Evolutionary conservation across 164 flowering plant genomes (phyloP), one percentile per base, ranked within the genome.

Genomic region (Piper betle): DNA sequence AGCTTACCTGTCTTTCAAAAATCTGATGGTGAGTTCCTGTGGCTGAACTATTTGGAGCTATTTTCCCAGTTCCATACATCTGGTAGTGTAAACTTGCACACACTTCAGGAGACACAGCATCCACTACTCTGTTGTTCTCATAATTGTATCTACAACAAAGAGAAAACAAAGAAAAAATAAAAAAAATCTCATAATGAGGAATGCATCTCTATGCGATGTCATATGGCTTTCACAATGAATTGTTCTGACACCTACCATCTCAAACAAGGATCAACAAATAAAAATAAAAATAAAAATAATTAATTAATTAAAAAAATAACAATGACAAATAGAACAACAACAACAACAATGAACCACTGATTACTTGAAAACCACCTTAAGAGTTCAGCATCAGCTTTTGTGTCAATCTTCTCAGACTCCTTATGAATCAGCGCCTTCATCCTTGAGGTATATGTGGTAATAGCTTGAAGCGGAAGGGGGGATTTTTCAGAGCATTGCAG

Each of bases 1-100:
- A 73, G 39, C 46, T 18, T 50, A 90, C 99, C 96, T 94, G 99
- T 87, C 99, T 85, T 72, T 94, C 97, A 68, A 91, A 87, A 76
- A 94, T 91, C 69, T 88, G 99, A 74, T 85, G 84, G 64, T 85
- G 87, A 53, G 81, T 75, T 72, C 97, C 97, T 71, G 72, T 83
- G 53, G 82, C 75, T 58, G 86, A 78, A 52, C 71, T 66, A 68
- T 82, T 89, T 57, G 67, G 68, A 61, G 84, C 85, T 50, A 80
- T 71, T 69, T 79, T 86, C 62, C 87, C 96, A 74, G 80, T 82
- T 50, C 83, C 88, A 78, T 81, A 81, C 59, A 83, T 77, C 58
- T 85, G 91, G 73, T 79, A 79, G 37, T 80, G 84, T 67, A 88
- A 75, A 20, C 82, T 88, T 66, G 93, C 82, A 72, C 74, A 79